Evolutionary conservation across 2,329 filamentous ascomycete genomes (phyloP).

Genomic region (Verticillium zaregamsianum): DNA sequence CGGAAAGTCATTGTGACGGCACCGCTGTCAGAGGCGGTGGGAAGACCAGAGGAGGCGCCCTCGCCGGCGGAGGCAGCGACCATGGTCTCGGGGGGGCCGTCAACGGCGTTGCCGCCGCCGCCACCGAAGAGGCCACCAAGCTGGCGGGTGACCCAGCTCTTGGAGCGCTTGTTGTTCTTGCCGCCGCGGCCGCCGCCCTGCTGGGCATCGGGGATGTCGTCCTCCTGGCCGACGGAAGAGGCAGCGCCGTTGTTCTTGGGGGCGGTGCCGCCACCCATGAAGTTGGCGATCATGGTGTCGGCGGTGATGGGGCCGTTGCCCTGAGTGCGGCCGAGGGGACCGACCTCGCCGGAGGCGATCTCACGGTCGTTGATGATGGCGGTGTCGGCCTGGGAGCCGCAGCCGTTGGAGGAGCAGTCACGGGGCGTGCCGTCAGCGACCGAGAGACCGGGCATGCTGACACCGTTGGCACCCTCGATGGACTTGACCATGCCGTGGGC

Average conservation of each 20-base stretch:
- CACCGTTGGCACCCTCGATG: slow-evolving; percentile 56
- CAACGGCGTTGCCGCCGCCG: slow-evolving; percentile 40
- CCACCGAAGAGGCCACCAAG: slow-evolving; percentile 23
- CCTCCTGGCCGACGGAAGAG: slow-evolving; percentile 36
- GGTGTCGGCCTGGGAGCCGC: slow-evolving; percentile 66
- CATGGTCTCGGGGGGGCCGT: slow-evolving; percentile 38
- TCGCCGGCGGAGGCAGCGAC: slow-evolving; percentile 51
- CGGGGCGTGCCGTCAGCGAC: slow-evolving; percentile 64
- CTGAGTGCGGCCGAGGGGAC: slow-evolving; percentile 61
- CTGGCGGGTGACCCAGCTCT: slow-evolving; percentile 15
- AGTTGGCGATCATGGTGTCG: slow-evolving; percentile 50
- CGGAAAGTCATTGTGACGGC: slow-evolving; percentile 61
- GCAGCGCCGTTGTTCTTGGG: slow-evolving; percentile 34
- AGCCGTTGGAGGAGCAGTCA: slow-evolving; percentile 57
- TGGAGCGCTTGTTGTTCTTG: slow-evolving; percentile 16
- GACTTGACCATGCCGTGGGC: slow-evolving; percentile 56
- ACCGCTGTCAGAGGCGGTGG: slow-evolving; percentile 57
- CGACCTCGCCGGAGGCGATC: slow-evolving; percentile 45
- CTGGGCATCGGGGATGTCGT: slow-evolving; percentile 27
- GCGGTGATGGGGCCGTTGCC: slow-evolving; percentile 56
- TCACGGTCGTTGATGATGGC: slow-evolving; percentile 62
- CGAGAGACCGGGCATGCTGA: slow-evolving; percentile 55
- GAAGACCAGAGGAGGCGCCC: slow-evolving; percentile 51
- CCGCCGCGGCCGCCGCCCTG: slow-evolving; percentile 12
- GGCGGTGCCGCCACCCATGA: slow-evolving; percentile 47